Conservation (phyloP, 2,329 filamentous ascomycete genomes). For the Ophiostoma sp. region DNA sequence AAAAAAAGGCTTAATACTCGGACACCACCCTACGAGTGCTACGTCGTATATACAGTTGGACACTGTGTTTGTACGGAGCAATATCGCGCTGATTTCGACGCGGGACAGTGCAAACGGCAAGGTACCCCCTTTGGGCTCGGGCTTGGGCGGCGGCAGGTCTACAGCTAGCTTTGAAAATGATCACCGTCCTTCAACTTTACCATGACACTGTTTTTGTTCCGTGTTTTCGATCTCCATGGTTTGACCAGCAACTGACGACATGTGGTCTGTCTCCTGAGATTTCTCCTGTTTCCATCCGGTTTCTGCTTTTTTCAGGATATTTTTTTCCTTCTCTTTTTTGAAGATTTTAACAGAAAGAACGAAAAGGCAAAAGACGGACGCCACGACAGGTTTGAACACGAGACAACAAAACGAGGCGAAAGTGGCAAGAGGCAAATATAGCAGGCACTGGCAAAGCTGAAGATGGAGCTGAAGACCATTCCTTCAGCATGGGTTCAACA, state of each 20-base stretch:
- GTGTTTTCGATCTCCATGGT: not conserved
- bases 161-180: not conserved
- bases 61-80: slow-evolving; percentile 14
- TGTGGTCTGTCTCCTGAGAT: not conserved
- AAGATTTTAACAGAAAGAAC: not conserved
- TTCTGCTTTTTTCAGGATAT: not conserved
- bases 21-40: not conserved
- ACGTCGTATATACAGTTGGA: not conserved
- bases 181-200: not conserved
- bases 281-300: not conserved
- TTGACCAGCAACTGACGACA: not conserved
- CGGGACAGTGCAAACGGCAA: not conserved
- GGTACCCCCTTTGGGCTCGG: not conserved
- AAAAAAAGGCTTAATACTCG: slow-evolving; percentile 14
- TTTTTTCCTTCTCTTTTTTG: not conserved
- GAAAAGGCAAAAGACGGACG: not conserved
- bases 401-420: not conserved
- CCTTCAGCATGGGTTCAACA: not conserved
- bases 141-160: not conserved
- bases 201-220: not conserved
- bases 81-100: not conserved
- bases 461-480: not conserved
- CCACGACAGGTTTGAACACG: not conserved
- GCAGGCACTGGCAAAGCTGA: not conserved
- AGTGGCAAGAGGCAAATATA: not conserved